phyloP scores from a whole-genome alignment of 805 yeast genomes.

The Spencermartinsiella europaea region DNA sequence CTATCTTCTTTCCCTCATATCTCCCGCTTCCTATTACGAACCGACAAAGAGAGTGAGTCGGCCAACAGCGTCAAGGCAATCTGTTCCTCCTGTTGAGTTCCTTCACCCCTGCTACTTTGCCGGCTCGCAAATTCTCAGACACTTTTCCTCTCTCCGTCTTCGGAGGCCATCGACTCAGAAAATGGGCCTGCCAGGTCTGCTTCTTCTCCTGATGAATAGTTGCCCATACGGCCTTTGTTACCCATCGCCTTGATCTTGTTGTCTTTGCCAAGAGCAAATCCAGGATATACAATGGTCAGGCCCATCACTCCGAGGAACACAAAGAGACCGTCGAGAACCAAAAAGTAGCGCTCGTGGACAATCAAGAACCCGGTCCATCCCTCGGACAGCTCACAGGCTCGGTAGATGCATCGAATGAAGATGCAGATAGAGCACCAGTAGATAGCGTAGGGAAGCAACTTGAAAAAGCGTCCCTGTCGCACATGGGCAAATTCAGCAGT shows the following conservation, averaged over 20 bases:
- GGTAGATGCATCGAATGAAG: slow-evolving; percentile 49
- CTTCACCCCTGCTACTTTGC: too few species aligned
- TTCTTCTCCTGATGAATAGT: too few species aligned
- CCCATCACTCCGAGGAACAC: slow-evolving; percentile 44
- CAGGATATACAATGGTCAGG: slow-evolving; percentile 60
- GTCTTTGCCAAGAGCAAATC: slow-evolving; percentile 43
- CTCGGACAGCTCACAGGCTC: slow-evolving; percentile 65
- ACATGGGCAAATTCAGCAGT: slow-evolving; percentile 14
- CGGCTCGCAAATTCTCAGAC: too few species aligned
- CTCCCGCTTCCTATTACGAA: too few species aligned
- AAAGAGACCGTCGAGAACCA: slow-evolving; percentile 60
- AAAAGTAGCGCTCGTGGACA: slow-evolving; percentile 52
- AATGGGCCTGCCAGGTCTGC: too few species aligned
- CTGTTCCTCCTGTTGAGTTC: too few species aligned
- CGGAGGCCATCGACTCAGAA: too few species aligned
- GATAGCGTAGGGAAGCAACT: slow-evolving; percentile 16
- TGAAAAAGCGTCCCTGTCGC: slow-evolving; percentile 9
- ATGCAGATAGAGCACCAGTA: slow-evolving; percentile 29
- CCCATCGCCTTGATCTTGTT: neutral
- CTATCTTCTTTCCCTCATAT: too few species aligned
- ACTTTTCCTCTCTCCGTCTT: too few species aligned
- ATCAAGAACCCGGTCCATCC: slow-evolving; percentile 71
- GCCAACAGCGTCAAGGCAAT: too few species aligned
- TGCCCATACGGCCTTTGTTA: neutral
- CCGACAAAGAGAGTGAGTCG: too few species aligned